Conservation (phyloP, 805 yeast species). For the Cyberlindnera meyerae region DNA sequence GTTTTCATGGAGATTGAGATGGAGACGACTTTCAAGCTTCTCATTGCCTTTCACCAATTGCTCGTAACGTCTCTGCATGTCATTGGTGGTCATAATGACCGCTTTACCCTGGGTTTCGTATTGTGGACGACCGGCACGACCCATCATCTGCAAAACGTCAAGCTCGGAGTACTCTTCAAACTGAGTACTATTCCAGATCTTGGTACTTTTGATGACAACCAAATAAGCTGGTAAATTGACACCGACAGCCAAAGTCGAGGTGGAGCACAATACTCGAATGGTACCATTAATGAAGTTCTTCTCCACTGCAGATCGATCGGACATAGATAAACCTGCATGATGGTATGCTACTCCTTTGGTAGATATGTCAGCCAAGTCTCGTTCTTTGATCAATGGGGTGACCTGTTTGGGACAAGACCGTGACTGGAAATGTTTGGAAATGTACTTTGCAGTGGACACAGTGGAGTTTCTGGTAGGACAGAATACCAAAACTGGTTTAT, state of each 20-base stretch:
- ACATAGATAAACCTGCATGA: constrained; percentile 50
- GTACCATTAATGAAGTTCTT: constrained; percentile 37
- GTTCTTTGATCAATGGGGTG: constrained; percentile 20
- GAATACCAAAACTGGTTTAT: constrained; percentile 44
- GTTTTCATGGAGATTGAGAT: constrained; percentile 35
- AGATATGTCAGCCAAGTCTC: constrained; percentile 24
- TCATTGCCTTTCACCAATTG: constrained; percentile 38
- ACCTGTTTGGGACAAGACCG: background rate
- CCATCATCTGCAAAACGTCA: constrained; percentile 59
- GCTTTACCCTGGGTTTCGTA: constrained; percentile 46
- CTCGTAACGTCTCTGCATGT: constrained; percentile 35
- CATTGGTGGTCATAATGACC: constrained; percentile 41
- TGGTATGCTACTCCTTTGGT: constrained; percentile 45
- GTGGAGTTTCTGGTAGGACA: constrained; percentile 51
- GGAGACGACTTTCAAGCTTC: constrained; percentile 43
- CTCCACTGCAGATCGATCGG: constrained; percentile 45
- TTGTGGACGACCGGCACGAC: constrained; percentile 61
- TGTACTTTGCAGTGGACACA: constrained; percentile 39
- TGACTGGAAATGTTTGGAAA: constrained; percentile 23
- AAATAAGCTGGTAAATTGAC: constrained; percentile 58
- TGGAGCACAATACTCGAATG: constrained; percentile 44
- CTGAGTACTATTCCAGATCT: constrained; percentile 47
- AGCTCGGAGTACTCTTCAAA: constrained; percentile 49
- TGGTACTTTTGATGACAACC: constrained; percentile 59
- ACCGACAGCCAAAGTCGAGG: constrained; percentile 59